phyloP scores from a whole-genome alignment of 495 filamentous ascomycete genomes.

The Trichoderma erinaceum region DNA sequence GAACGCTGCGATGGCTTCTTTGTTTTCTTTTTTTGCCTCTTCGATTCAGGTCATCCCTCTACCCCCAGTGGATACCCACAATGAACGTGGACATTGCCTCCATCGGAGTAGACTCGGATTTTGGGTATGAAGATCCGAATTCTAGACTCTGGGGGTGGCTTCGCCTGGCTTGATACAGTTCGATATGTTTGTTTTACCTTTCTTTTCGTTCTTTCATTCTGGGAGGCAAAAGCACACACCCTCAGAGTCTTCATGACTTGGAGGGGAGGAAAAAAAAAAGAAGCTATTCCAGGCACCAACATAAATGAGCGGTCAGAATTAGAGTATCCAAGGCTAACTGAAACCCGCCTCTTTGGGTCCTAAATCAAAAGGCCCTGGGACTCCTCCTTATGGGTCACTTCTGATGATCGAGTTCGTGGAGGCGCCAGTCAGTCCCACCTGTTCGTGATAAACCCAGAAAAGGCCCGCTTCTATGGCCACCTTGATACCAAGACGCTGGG shows the following conservation, averaged over 20 bases:
- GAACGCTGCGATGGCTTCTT: neutral
- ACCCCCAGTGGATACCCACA: neutral
- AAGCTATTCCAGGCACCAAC: neutral
- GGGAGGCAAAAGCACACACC: neutral
- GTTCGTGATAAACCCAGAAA: constrained; percentile 13
- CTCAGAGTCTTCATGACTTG: neutral
- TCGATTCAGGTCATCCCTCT: neutral
- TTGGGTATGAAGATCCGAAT: neutral
- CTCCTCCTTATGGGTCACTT: constrained; percentile 53
- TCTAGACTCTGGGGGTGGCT: neutral
- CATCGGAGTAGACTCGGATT: neutral
- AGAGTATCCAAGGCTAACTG: constrained; percentile 20
- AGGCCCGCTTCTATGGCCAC: constrained; percentile 52
- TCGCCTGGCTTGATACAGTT: neutral
- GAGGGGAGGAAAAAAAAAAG: neutral
- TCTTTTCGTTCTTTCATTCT: neutral
- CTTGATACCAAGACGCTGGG: constrained; percentile 71
- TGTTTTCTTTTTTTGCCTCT: neutral
- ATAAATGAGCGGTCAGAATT: constrained; percentile 12
- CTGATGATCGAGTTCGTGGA: constrained; percentile 69
- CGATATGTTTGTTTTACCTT: neutral
- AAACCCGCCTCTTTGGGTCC: neutral
- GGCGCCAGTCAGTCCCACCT: constrained; percentile 46
- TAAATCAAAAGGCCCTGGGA: constrained; percentile 50
- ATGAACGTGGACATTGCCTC: neutral